phyloP scores from a whole-genome alignment of 2,329 filamentous ascomycete genomes.

The Lecanicillium sp. region DNA sequence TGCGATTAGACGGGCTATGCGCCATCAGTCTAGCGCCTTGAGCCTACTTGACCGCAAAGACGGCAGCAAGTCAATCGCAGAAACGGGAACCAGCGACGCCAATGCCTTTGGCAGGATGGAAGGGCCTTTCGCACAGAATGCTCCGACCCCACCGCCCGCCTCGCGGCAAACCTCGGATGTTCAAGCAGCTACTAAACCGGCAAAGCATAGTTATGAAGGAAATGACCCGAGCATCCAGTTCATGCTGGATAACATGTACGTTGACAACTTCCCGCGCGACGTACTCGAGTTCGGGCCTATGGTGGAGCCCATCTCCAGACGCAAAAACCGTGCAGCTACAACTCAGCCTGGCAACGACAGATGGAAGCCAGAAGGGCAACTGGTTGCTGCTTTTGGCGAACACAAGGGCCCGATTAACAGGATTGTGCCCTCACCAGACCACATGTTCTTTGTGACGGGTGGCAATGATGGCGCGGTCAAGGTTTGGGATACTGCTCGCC shows the following conservation, averaged over 20 bases:
- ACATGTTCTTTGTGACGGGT: slow-evolving; percentile 88
- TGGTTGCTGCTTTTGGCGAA: slow-evolving; percentile 85
- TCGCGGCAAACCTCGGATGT: slow-evolving; percentile 19
- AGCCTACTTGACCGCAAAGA: slow-evolving; percentile 53
- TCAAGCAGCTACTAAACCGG: slow-evolving; percentile 35
- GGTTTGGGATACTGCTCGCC: slow-evolving; percentile 83
- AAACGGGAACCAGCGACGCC: slow-evolving; percentile 50
- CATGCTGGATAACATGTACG: slow-evolving; percentile 79
- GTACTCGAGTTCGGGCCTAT: slow-evolving; percentile 69
- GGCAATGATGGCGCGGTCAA: slow-evolving; percentile 88
- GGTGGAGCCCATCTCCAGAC: slow-evolving; percentile 59
- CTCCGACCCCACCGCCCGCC: slow-evolving; percentile 14
- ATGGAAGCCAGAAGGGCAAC: slow-evolving; percentile 77
- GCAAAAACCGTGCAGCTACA: slow-evolving; percentile 44
- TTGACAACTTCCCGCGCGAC: slow-evolving; percentile 60
- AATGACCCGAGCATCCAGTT: slow-evolving; percentile 62
- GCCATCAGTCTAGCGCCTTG: slow-evolving; percentile 52
- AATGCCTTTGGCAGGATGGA: slow-evolving; percentile 55
- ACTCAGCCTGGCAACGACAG: slow-evolving; percentile 33
- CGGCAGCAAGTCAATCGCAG: slow-evolving; percentile 48
- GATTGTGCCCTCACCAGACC: slow-evolving; percentile 77
- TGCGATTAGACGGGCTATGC: slow-evolving; percentile 37
- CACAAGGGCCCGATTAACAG: slow-evolving; percentile 78
- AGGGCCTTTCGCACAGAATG: slow-evolving; percentile 40
- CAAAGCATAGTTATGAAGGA: slow-evolving; percentile 76